These are phyloP conservation scores for Solanum corneliomulleri DNA, from an alignment of 257 asterid species.

Conservation along the genomic window DNA sequence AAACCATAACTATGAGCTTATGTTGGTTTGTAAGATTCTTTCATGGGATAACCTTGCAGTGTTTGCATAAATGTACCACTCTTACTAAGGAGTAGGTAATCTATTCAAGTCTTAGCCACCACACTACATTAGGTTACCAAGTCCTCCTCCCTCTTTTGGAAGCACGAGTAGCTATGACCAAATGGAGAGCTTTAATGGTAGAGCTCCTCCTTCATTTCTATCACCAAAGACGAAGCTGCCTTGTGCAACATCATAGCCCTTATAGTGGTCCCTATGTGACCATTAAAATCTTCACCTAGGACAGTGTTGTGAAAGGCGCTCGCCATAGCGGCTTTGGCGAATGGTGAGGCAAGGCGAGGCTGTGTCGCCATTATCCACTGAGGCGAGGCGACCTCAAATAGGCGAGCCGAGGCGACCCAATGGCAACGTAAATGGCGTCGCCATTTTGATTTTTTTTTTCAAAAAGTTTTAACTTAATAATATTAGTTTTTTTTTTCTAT, in stretches of 20 bases:
- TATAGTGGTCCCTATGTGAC: background rate
- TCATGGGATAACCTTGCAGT: background rate
- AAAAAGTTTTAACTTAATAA: too few species aligned
- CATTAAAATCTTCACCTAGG: background rate
- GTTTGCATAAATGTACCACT: background rate
- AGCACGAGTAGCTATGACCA: background rate
- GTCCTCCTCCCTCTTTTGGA: background rate
- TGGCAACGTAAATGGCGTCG: too few species aligned
- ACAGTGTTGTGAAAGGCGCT: background rate
- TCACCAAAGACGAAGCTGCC: background rate
- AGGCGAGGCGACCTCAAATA: too few species aligned
- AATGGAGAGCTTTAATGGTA: background rate
- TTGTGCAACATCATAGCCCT: background rate
- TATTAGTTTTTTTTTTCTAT: too few species aligned
- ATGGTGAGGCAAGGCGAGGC: too few species aligned
- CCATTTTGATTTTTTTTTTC: too few species aligned
- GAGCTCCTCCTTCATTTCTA: background rate
- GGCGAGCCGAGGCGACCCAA: too few species aligned
- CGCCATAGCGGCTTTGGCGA: too few species aligned
- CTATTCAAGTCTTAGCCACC: background rate
- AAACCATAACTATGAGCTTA: background rate
- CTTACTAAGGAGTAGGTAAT: background rate
- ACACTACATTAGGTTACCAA: background rate
- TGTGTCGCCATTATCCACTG: too few species aligned
- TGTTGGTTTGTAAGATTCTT: background rate